These are phyloP conservation scores for Daldinia eschscholtzii DNA, from an alignment of 2,329 filamentous ascomycete species.

Conservation along the genomic window DNA sequence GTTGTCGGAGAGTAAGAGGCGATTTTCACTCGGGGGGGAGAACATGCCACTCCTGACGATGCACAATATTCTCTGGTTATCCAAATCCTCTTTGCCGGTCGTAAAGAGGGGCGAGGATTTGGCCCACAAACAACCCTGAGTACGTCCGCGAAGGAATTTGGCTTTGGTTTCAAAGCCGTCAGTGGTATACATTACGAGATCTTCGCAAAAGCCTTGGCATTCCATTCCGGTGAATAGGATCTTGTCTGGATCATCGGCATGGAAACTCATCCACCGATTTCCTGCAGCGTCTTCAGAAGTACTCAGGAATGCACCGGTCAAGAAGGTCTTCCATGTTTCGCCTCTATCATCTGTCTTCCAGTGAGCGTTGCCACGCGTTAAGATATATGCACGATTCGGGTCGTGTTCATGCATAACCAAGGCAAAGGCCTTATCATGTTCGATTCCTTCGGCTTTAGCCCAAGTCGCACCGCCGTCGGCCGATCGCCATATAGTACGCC, in stretches of 20 bases:
- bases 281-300: constrained; percentile 61
- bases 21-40: constrained; percentile 78
- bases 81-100: constrained; percentile 72
- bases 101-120: constrained; percentile 80
- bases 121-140: constrained; percentile 88
- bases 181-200: constrained; percentile 78
- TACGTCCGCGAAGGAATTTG: constrained; percentile 74
- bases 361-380: constrained; percentile 77
- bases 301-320: constrained; percentile 70
- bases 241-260: constrained; percentile 84
- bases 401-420: constrained; percentile 85
- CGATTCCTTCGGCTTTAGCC: constrained; percentile 73
- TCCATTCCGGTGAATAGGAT: constrained; percentile 86
- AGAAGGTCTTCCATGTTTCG: constrained; percentile 82
- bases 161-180: constrained; percentile 82
- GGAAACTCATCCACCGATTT: constrained; percentile 75
- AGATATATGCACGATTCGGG: constrained; percentile 80
- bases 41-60: constrained; percentile 81
- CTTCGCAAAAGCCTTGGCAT: constrained; percentile 74
- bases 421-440: constrained; percentile 70
- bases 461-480: constrained; percentile 84
- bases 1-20: constrained; percentile 83
- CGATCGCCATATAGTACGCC: constrained; percentile 79
- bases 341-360: constrained; percentile 88
- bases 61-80: constrained; percentile 82